Evolutionary conservation across 2,329 filamentous ascomycete species (phyloP), one percentile per base, ranked within the genome.

Genomic region (Colletotrichum musicola): DNA sequence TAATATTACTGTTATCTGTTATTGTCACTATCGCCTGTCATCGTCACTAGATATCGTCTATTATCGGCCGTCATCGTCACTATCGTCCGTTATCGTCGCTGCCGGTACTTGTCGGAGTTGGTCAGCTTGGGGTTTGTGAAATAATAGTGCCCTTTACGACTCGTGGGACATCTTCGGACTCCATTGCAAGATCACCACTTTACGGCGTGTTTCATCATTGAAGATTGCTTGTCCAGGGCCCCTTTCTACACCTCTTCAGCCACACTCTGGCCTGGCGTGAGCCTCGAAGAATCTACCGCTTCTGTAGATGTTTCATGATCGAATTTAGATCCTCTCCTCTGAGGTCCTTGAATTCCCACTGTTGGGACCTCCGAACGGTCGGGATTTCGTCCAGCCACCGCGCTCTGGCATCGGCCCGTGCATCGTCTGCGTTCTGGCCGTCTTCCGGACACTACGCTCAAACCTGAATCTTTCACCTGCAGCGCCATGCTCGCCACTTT

Each of bases 351-450:
- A 42, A 42, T 42, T 42, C 40, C 40, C n/a, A 10, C 27, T 9
- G 9, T 30, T 30, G 6, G 27, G 5, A 30, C 9, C 56, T 50
- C 14, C 18, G 12, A 7, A 30, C 9, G 2, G 20, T 38, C 35
- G 35, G 58, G 53, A 44, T 18, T 4, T 38, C 49, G 38, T 54
- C 59, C 13, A 62, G 38, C 47, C 59, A 54, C 25, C n/a, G 49
- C 38, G 46, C 49, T 14, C 40, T 62, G 22, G 25, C 30, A 14
- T 22, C 20, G n/a, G 59, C 40, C 47, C 49, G 49, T 62, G 59
- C 59, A 35, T 42, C 14, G 42, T 22, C 38, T 30, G 20, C 16
- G 46, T 18, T 40, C 6, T 38, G 35, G 53, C 53, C 53, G 9
- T 13, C n/a, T 50, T 30, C 57, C 46, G 38, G 49, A 22, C 59